Conservation (phyloP, 2,329 filamentous ascomycete genomes). For the Aspergillus glaucus region DNA sequence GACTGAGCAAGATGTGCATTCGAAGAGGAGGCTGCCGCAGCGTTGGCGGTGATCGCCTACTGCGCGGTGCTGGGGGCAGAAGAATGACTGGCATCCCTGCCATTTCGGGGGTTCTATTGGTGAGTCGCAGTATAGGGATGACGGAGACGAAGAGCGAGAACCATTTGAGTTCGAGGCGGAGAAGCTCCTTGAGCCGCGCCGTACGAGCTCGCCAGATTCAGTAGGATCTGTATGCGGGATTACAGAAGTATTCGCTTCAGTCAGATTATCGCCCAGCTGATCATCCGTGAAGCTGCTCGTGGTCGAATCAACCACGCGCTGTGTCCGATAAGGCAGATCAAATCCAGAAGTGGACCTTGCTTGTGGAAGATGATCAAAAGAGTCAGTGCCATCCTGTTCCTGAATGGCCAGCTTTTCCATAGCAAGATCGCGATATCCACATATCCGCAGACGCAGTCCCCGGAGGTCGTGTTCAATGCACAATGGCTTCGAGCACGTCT, state of each 20-base stretch:
- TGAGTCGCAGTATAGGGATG: slow-evolving; percentile 33
- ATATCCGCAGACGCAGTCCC: slow-evolving; percentile 51
- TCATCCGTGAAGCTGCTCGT: slow-evolving; percentile 33
- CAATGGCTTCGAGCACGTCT: slow-evolving; percentile 50
- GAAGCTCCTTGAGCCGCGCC: slow-evolving; percentile 29
- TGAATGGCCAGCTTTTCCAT: slow-evolving; percentile 43
- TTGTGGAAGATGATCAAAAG: slow-evolving; percentile 7
- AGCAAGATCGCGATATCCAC: slow-evolving; percentile 50
- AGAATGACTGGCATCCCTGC: slow-evolving; percentile 45
- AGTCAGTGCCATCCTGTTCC: slow-evolving; percentile 10
- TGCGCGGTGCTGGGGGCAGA: slow-evolving; percentile 39
- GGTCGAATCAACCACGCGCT: slow-evolving; percentile 24
- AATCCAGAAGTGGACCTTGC: slow-evolving; percentile 15
- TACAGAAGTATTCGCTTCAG: slow-evolving; percentile 16
- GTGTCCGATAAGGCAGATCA: slow-evolving; percentile 24
- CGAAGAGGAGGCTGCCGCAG: slow-evolving; percentile 37
- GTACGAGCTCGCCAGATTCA: slow-evolving; percentile 17
- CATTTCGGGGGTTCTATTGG: slow-evolving; percentile 33
- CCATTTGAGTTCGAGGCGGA: slow-evolving; percentile 36
- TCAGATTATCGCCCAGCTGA: slow-evolving; percentile 19
- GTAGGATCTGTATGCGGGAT: slow-evolving; percentile 15
- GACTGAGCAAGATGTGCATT: slow-evolving; percentile 42
- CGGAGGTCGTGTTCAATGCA: slow-evolving; percentile 57
- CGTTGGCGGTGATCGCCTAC: slow-evolving; percentile 41
- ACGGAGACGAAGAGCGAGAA: slow-evolving; percentile 35